These are phyloP conservation scores for Irpex rosettiformis DNA, from an alignment of 1,284 basidiomycete genomes.

Conservation along the genomic window DNA sequence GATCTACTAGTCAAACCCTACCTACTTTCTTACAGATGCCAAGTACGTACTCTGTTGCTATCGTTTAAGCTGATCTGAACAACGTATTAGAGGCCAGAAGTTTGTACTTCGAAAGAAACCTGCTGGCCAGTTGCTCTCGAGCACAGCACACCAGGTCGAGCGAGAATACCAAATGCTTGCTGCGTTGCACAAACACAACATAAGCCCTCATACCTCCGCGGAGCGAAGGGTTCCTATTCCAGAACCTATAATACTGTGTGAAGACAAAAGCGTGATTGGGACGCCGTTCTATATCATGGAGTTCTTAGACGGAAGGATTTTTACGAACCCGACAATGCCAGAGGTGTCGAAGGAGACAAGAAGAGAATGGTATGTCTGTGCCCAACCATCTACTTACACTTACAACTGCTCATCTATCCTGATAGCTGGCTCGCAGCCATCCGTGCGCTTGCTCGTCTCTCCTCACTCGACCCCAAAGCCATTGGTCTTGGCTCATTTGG, in stretches of 20 bases:
- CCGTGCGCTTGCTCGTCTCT: slow-evolving; percentile 70
- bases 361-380: slow-evolving; percentile 67
- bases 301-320: slow-evolving; percentile 90
- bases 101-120: slow-evolving; percentile 94
- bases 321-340: slow-evolving; percentile 80
- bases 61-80: not conserved
- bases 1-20: slow-evolving; percentile 80
- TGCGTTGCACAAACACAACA: slow-evolving; percentile 76
- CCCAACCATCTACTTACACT: not conserved
- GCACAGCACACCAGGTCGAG: slow-evolving; percentile 93
- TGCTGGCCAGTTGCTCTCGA: slow-evolving; percentile 80
- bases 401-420: not conserved
- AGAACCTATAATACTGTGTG: slow-evolving; percentile 80
- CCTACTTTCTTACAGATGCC: slow-evolving; percentile 84
- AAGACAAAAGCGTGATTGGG: slow-evolving; percentile 75
- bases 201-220: slow-evolving; percentile 43
- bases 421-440: slow-evolving; percentile 77
- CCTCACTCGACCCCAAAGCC: slow-evolving; percentile 63
- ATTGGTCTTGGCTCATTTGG: slow-evolving; percentile 81
- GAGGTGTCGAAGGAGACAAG: slow-evolving; percentile 62
- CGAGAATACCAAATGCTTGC: slow-evolving; percentile 83
- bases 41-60: slow-evolving; percentile 34
- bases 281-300: slow-evolving; percentile 97
- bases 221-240: slow-evolving; percentile 78
- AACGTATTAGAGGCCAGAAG: slow-evolving; percentile 44